Conservation (phyloP, 192 early-diverging fungal genomes). For the Coemansia sp. region DNA sequence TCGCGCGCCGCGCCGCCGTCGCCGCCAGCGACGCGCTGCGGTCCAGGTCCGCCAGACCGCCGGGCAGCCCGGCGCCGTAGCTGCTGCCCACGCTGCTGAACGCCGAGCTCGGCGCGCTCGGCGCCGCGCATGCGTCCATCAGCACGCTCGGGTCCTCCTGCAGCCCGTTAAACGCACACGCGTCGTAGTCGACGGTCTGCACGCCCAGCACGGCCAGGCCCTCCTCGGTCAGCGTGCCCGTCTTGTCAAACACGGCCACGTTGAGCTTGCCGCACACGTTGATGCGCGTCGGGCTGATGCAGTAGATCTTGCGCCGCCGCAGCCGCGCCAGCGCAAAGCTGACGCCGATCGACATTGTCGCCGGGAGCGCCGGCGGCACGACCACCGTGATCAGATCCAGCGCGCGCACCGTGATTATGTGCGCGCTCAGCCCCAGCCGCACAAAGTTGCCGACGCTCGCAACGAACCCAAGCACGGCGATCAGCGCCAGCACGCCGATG, state of each 20-base stretch:
- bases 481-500: slow-evolving; percentile 82
- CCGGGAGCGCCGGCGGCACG: slow-evolving; percentile 94
- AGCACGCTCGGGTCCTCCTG: slow-evolving; percentile 53
- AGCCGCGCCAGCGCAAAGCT: slow-evolving; percentile 90
- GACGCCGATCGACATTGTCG: slow-evolving; percentile 97
- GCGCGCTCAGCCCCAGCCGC: slow-evolving; percentile 64
- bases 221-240: slow-evolving; percentile 95
- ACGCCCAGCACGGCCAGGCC: slow-evolving; percentile 95
- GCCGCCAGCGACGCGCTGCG: slow-evolving; percentile 45
- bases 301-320: slow-evolving; percentile 81
- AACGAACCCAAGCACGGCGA: slow-evolving; percentile 86
- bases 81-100: slow-evolving; percentile 49
- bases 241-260: slow-evolving; percentile 99
- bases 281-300: slow-evolving; percentile 88
- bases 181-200: slow-evolving; percentile 56
- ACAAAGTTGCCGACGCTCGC: slow-evolving; percentile 88
- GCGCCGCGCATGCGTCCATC: slow-evolving; percentile 14
- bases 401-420: slow-evolving; percentile 82
- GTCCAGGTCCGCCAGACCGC: slow-evolving; percentile 24
- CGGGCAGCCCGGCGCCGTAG: slow-evolving; percentile 13
- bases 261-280: slow-evolving; percentile 97
- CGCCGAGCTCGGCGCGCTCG: slow-evolving; percentile 46
- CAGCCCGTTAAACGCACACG: slow-evolving; percentile 49
- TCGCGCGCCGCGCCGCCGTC: slow-evolving; percentile 36
- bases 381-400: slow-evolving; percentile 96